Evolutionary conservation across 805 yeast genomes (phyloP), one percentile per base, ranked within the genome.

Genomic region (Kodamaea restingae): DNA sequence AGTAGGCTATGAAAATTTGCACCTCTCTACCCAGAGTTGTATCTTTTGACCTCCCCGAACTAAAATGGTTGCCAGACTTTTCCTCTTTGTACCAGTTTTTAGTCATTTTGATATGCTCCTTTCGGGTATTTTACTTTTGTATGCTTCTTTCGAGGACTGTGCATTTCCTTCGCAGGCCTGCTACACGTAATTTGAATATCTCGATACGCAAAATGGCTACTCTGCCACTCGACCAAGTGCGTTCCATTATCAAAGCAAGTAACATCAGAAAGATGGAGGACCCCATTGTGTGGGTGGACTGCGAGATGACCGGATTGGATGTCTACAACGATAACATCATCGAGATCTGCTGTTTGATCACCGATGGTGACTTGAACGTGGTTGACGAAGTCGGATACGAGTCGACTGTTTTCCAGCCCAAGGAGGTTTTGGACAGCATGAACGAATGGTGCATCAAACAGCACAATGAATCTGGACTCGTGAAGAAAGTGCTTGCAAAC

Each of bases 231-330:
- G 17, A 27, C 5, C 15, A 27, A 12, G 31, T 27, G 5, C 31
- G 31, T 7, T 6, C 15, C 10, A 27, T 27, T 14, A 4, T 27
- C 7, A 4, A 27, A 14, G 6, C 31, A 5, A 27, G 18, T 17
- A 27, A 27, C 7, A 5, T 27, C 10, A 9, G 31, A 6, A 15
- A 35, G 6, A 18, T 30, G 20, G 15, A 12, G 18, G 22, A 30
- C 25, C 40, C 40, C 1, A 69, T 91, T 14, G 95, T 93, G 3
- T 93, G 98, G 98, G 73, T 93, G 12, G 98, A 93, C 63, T 93
- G 98, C 62, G 98, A 93, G 59, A 93, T 93, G 98, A 93, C 99
- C 0, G 99, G 99, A 0, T 65, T 93, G 28, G 84, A 91, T 50
- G 79, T 81, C n/a, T 60, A 64, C 35, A 49, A 53, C 26, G 98